Evolutionary conservation across 1,284 basidiomycete genomes (phyloP).

Genomic region (Ganoderma sp.): DNA sequence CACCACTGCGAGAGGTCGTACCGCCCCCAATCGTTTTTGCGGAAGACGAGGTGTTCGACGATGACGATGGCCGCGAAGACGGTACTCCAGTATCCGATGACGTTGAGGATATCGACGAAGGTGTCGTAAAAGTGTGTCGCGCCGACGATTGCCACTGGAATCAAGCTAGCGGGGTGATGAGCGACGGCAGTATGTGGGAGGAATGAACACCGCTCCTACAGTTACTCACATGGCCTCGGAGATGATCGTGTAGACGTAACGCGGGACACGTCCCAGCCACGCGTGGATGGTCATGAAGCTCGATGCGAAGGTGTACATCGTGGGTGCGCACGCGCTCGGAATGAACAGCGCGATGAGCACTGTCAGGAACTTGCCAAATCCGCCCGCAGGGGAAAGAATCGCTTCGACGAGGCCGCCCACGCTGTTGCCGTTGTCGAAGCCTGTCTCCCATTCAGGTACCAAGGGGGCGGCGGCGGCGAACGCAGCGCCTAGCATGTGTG

Average conservation of each 20-base stretch:
- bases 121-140: constrained; percentile 63
- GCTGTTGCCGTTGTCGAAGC: constrained; percentile 59
- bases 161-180: constrained; percentile 46
- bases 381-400: constrained; percentile 51
- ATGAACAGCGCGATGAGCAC: constrained; percentile 61
- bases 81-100: constrained; percentile 68
- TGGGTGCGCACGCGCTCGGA: constrained; percentile 67
- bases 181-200: constrained; percentile 13
- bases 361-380: constrained; percentile 65
- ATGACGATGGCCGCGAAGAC: constrained; percentile 60
- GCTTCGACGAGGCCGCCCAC: constrained; percentile 57
- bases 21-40: constrained; percentile 42
- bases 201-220: constrained; percentile 13
- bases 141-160: constrained; percentile 65
- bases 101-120: constrained; percentile 60
- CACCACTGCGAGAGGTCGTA: constrained; percentile 51
- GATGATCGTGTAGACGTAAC: constrained; percentile 74
- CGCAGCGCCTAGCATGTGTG: constrained; percentile 70
- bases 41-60: constrained; percentile 64
- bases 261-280: constrained; percentile 63
- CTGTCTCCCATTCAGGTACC: constrained; percentile 63
- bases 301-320: constrained; percentile 79
- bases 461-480: constrained; percentile 64
- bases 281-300: constrained; percentile 73
- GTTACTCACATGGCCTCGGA: constrained; percentile 72